Evolutionary conservation across 2,329 filamentous ascomycete species (phyloP).

Genomic region (Sphaerulina populicola): DNA sequence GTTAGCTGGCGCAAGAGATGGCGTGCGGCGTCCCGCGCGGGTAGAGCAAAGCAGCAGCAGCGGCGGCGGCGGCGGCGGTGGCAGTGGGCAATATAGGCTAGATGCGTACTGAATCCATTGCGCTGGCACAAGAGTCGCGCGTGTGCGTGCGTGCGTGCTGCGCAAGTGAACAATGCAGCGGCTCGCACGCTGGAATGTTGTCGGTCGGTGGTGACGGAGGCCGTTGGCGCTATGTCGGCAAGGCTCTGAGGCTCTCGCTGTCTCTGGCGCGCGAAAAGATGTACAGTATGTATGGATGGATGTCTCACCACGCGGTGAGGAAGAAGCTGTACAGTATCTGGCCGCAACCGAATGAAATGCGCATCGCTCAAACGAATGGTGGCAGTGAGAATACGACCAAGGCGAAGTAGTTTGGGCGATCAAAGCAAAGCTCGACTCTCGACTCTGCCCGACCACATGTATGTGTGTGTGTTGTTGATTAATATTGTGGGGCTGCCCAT

Average conservation of each 20-base stretch:
- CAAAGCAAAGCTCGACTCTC: background rate
- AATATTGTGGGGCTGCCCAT: background rate
- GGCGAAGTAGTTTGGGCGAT: background rate
- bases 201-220: background rate
- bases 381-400: background rate
- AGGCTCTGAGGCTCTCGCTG: background rate
- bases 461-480: too few relatives aligned
- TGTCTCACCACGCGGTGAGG: conserved; percentile 14
- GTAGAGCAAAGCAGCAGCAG: background rate
- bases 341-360: conserved; percentile 1
- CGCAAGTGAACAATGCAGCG: conserved; percentile 7
- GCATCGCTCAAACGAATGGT: conserved; percentile 8
- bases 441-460: too few relatives aligned
- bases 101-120: conserved; percentile 21
- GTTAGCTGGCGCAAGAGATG: background rate
- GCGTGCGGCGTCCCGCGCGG: background rate
- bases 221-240: conserved; percentile 6
- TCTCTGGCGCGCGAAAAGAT: background rate
- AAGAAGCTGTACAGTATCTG: conserved; percentile 10
- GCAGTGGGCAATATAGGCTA: conserved; percentile 1
- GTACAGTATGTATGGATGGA: background rate
- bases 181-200: conserved; percentile 16
- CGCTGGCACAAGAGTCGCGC: conserved; percentile 4
- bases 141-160: background rate
- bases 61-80: background rate